A percentile compares a stretch with the other conserved stretches of the same genome.
These are phyloP conservation scores for Neofusicoccum parvum DNA, from an alignment of 2,329 filamentous ascomycete species.

Conservation along the genomic window DNA sequence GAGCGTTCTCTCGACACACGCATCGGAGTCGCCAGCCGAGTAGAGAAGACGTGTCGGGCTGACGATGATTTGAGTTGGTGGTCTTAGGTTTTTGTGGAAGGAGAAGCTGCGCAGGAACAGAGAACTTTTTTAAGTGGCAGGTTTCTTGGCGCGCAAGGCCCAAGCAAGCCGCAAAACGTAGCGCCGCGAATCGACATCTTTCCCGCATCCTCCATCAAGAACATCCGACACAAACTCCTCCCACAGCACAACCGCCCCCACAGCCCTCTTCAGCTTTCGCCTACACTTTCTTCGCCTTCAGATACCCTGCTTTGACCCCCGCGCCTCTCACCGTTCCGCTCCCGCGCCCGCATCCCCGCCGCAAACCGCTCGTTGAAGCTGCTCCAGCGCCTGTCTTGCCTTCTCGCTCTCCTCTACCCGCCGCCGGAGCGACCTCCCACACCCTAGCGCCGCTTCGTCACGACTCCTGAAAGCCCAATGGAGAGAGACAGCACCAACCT, in stretches of 20 bases:
- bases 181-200: constrained; percentile 22
- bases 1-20: constrained; percentile 67
- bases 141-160: constrained; percentile 19
- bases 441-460: constrained; percentile 1
- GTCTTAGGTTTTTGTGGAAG: constrained; percentile 58
- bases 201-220: constrained; percentile 22
- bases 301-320: neutral
- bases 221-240: constrained; percentile 11
- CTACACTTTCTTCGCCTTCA: neutral
- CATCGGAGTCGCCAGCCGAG: constrained; percentile 72
- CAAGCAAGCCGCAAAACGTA: constrained; percentile 14
- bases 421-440: constrained; percentile 8
- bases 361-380: constrained; percentile 13
- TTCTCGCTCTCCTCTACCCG: constrained; percentile 3
- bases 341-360: neutral
- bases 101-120: constrained; percentile 26
- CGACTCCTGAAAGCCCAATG: constrained; percentile 32
- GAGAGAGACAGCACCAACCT: constrained; percentile 48
- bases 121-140: constrained; percentile 22
- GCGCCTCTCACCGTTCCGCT: neutral
- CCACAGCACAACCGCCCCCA: constrained; percentile 13
- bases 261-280: neutral
- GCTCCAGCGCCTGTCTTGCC: constrained; percentile 11
- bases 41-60: constrained; percentile 55
- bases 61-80: constrained; percentile 76